Conservation (phyloP, 108 stramenopile species). For the Epithemia pelagica region DNA sequence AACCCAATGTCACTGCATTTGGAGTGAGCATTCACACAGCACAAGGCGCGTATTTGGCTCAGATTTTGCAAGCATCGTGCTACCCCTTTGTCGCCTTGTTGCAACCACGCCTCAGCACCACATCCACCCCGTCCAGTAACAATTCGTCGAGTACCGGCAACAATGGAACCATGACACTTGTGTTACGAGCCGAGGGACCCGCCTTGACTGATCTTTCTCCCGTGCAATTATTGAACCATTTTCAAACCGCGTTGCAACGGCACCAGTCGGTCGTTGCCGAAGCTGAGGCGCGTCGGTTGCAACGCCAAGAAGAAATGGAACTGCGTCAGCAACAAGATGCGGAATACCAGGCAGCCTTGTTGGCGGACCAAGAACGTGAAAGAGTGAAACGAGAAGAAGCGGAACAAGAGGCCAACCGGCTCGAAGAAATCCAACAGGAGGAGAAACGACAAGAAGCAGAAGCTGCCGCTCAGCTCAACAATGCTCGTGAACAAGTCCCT, state of each 20-base stretch:
- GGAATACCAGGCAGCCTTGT: constrained; percentile 72
- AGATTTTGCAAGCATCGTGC: constrained; percentile 44
- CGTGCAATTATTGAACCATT: constrained; percentile 26
- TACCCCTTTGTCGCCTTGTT: constrained; percentile 68
- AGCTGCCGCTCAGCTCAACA: constrained; percentile 4
- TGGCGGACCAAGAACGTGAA: constrained; percentile 64
- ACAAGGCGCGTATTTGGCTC: constrained; percentile 56
- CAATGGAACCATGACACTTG: constrained; percentile 33
- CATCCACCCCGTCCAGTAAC: constrained; percentile 3
- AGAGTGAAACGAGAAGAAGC: constrained; percentile 42
- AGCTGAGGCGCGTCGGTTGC: constrained; percentile 39
- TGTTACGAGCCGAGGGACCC: constrained; percentile 56
- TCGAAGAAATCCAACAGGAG: constrained; percentile 16
- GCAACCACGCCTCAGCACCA: constrained; percentile 27
- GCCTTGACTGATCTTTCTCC: constrained; percentile 34
- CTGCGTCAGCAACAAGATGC: constrained; percentile 73
- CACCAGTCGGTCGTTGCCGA: constrained; percentile 44
- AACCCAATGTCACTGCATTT: constrained; percentile 39
- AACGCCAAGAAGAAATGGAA: constrained; percentile 60
- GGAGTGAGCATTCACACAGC: constrained; percentile 66
- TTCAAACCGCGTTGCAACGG: constrained; percentile 38
- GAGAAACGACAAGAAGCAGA: constrained; percentile 9
- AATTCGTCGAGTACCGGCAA: constrained; percentile 7
- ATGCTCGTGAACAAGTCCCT: constrained; percentile 15
- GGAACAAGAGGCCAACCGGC: background rate